A percentile compares a stretch with the other conserved stretches of the same genome.
Evolutionary conservation across 2,329 filamentous ascomycete genomes (phyloP).

Genomic region (Xylaria sp.): DNA sequence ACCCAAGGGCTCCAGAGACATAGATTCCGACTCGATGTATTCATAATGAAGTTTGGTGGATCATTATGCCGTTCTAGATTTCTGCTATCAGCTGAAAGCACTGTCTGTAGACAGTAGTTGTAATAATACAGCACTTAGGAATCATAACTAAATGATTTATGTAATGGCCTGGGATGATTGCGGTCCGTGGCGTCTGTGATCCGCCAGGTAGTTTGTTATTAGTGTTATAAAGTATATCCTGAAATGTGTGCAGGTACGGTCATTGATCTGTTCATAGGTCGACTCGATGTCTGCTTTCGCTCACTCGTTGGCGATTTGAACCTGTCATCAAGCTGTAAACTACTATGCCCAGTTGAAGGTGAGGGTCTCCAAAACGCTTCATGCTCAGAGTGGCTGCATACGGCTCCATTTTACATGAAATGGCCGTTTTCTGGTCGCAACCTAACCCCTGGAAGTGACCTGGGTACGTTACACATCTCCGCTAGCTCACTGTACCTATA

Average conservation of each 20-base stretch:
- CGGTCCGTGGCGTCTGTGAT: background rate
- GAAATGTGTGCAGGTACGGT: background rate
- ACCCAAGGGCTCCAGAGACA: slow-evolving; percentile 27
- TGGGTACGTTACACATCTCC: too few relatives aligned
- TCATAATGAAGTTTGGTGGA: slow-evolving; percentile 14
- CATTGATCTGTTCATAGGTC: too few relatives aligned
- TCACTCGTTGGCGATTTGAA: too few relatives aligned
- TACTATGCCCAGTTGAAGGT: too few relatives aligned
- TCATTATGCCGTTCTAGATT: background rate
- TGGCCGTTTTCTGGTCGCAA: too few relatives aligned
- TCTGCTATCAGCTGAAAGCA: slow-evolving; percentile 1
- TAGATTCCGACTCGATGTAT: slow-evolving; percentile 26
- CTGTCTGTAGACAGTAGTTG: slow-evolving; percentile 8
- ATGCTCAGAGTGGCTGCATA: too few relatives aligned
- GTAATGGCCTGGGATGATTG: background rate
- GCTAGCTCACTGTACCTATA: too few relatives aligned
- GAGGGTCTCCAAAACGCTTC: too few relatives aligned
- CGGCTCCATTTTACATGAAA: too few relatives aligned
- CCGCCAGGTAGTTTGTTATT: background rate
- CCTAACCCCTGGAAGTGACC: too few relatives aligned
- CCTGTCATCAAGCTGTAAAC: too few relatives aligned
- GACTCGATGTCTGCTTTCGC: too few relatives aligned
- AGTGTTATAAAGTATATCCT: background rate
- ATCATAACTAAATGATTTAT: slow-evolving; percentile 8
- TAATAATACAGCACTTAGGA: slow-evolving; percentile 10